These are phyloP conservation scores for Tritrichomonas foetus DNA, from an alignment of 208 protist species.

Conservation along the genomic window DNA sequence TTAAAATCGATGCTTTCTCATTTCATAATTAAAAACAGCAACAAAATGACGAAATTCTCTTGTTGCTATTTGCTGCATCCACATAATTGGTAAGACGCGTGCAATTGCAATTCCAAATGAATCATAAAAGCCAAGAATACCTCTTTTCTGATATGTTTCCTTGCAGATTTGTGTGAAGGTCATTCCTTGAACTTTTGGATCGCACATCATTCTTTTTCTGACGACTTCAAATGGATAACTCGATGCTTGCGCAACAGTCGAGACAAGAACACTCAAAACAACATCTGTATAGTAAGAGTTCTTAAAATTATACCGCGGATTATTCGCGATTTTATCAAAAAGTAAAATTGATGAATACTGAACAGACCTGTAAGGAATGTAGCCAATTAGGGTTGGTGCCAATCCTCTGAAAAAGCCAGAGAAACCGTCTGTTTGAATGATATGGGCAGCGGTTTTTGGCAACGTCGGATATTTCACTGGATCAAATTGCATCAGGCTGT, in stretches of 20 bases:
- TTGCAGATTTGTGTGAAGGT: background rate
- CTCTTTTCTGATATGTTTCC: background rate
- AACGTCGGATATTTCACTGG: background rate
- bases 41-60: background rate
- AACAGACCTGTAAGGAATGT: background rate
- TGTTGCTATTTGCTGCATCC: background rate
- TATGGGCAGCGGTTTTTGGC: background rate
- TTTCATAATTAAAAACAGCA: background rate
- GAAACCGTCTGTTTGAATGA: background rate
- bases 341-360: background rate
- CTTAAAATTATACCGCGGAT: background rate
- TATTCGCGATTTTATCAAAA: background rate
- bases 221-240: constrained; percentile 24
- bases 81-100: background rate
- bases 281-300: background rate
- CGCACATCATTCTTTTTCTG: constrained; percentile 6
- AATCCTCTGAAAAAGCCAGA: background rate
- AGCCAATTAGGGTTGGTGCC: background rate
- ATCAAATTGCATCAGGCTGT: background rate
- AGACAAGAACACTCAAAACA: background rate
- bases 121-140: background rate
- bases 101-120: background rate
- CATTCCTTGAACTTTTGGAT: background rate
- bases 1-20: background rate
- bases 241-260: background rate